Evolutionary conservation across 768 basidiomycete genomes (phyloP).

Genomic region (Coprinellus aureogranulatus): DNA sequence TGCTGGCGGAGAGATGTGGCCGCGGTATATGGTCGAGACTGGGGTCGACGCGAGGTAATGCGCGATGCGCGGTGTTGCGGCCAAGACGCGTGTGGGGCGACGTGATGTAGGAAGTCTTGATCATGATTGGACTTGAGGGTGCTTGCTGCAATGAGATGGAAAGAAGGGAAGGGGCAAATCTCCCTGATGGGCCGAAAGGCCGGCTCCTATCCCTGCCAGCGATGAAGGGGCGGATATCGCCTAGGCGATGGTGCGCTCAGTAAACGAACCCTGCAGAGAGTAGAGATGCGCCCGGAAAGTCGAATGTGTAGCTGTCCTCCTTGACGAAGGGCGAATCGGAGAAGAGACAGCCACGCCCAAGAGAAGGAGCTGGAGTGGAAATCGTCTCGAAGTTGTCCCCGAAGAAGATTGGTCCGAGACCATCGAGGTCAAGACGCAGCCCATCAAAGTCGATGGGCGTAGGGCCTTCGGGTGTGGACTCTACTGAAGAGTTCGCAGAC

Average conservation of each 20-base stretch:
- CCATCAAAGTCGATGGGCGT: constrained; percentile 36
- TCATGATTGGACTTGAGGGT: not conserved
- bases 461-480: constrained; percentile 54
- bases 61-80: not conserved
- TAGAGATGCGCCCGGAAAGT: constrained; percentile 42
- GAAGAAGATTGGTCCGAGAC: constrained; percentile 31
- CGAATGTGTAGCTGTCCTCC: constrained; percentile 32
- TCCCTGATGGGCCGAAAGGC: not conserved
- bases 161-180: not conserved
- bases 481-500: constrained; percentile 42
- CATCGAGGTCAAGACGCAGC: constrained; percentile 34
- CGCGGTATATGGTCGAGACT: not conserved
- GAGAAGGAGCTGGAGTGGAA: constrained; percentile 30
- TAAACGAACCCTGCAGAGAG: constrained; percentile 50
- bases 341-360: constrained; percentile 44
- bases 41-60: not conserved
- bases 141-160: constrained; percentile 15
- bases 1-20: constrained; percentile 6
- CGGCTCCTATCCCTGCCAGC: not conserved
- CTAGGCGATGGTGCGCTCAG: constrained; percentile 23
- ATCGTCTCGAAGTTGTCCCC: constrained; percentile 23
- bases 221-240: not conserved
- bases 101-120: not conserved
- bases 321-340: constrained; percentile 35
- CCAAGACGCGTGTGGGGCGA: not conserved